These are phyloP conservation scores for Nissolia schottii DNA, from an alignment of 306 rosid species.

Conservation along the genomic window DNA sequence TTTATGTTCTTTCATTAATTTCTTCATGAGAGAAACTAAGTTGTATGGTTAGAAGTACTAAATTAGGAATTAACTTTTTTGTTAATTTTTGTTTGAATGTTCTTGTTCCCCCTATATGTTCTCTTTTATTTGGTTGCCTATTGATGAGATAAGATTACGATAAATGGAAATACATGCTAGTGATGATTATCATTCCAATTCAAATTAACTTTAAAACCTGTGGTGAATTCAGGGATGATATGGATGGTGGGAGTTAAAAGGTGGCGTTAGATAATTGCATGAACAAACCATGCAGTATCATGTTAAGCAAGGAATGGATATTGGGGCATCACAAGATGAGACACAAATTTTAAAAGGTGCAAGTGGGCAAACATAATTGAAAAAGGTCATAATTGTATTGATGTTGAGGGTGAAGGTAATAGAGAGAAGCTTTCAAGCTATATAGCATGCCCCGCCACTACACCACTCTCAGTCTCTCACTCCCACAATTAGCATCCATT, in stretches of 20 bases:
- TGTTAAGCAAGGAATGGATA: slow-evolving; percentile 20
- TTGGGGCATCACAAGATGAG: slow-evolving; percentile 7
- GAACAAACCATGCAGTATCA: slow-evolving; percentile 32
- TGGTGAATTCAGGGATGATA: not conserved
- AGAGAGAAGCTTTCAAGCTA: slow-evolving; percentile 37
- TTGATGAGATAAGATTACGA: slow-evolving; percentile 1
- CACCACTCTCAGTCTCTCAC: not conserved
- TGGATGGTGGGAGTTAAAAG: slow-evolving; percentile 31
- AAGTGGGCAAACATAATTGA: slow-evolving; percentile 38
- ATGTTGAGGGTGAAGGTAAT: slow-evolving; percentile 28
- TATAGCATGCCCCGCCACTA: too few relatives aligned
- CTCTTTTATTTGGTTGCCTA: slow-evolving; percentile 21
- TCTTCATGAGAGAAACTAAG: not conserved
- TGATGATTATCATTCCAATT: slow-evolving; percentile 1
- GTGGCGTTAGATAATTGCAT: slow-evolving; percentile 36
- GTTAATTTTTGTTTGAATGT: not conserved
- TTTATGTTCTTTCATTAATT: not conserved
- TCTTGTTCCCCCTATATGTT: slow-evolving; percentile 29
- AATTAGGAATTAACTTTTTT: slow-evolving; percentile 14
- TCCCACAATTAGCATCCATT: not conserved
- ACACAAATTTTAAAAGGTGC: slow-evolving; percentile 28
- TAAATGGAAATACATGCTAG: slow-evolving; percentile 20
- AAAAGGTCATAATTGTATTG: slow-evolving; percentile 29
- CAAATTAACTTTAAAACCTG: not conserved
- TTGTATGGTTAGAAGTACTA: not conserved